A percentile compares a stretch with the other conserved stretches of the same genome.
Conservation (phyloP, 2,329 filamentous ascomycete genomes). For the Thelonectria rubi region DNA sequence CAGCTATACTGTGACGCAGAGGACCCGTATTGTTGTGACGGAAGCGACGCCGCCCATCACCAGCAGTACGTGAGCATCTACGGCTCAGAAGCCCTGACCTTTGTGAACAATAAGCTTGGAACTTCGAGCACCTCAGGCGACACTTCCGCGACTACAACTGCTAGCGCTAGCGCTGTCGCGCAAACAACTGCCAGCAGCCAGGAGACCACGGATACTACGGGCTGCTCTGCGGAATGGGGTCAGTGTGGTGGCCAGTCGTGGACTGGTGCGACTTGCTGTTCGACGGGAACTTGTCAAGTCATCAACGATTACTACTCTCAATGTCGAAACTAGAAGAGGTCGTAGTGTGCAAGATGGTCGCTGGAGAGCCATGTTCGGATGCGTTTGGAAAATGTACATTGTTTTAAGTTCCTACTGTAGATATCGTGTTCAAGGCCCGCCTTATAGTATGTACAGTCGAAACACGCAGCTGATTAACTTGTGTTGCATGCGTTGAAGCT, state of each 20-base stretch:
- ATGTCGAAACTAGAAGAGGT: slow-evolving; percentile 16
- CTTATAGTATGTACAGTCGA: background rate
- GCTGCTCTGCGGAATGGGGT: slow-evolving; percentile 20
- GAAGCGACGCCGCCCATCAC: slow-evolving; percentile 67
- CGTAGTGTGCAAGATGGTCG: background rate
- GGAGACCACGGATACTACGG: background rate
- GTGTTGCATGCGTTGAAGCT: background rate
- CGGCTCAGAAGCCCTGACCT: slow-evolving; percentile 65
- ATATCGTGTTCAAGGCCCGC: background rate
- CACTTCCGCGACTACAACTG: background rate
- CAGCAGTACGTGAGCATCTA: slow-evolving; percentile 72
- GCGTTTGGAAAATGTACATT: background rate
- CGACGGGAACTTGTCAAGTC: slow-evolving; percentile 22
- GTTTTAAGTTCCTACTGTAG: background rate
- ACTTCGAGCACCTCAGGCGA: slow-evolving; percentile 55
- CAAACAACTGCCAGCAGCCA: background rate
- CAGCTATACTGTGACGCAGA: slow-evolving; percentile 71
- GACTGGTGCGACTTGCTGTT: slow-evolving; percentile 28
- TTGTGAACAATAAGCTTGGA: slow-evolving; percentile 59
- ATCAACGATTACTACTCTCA: slow-evolving; percentile 28
- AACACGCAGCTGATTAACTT: background rate
- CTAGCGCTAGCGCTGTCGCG: background rate
- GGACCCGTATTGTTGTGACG: slow-evolving; percentile 74
- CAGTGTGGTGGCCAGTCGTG: slow-evolving; percentile 25
- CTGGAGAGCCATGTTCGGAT: background rate